A percentile compares a stretch with the other conserved stretches of the same genome.
Evolutionary conservation across 345 rosid species (phyloP).

Genomic region (Heritiera littoralis): DNA sequence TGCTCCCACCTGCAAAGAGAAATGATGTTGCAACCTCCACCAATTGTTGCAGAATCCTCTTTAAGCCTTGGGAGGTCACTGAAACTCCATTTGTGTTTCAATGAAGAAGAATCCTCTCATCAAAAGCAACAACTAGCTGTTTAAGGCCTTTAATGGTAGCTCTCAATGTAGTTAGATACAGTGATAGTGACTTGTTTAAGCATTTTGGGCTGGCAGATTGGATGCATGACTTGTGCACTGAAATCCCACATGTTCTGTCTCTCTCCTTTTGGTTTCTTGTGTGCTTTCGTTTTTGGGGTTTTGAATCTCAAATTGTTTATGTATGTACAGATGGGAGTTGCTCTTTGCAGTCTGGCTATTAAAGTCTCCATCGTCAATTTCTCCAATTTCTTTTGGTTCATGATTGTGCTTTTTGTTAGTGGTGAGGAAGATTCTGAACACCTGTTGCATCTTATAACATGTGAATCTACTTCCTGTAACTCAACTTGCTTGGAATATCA

Average conservation of each 20-base stretch:
- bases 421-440: neutral
- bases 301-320: constrained; percentile 22
- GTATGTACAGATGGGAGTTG: constrained; percentile 33
- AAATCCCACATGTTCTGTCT: neutral
- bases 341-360: constrained; percentile 14
- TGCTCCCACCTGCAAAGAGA: constrained; percentile 62
- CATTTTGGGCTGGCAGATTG: constrained; percentile 18
- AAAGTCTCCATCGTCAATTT: neutral
- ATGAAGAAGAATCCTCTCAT: constrained; percentile 71
- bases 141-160: constrained; percentile 4
- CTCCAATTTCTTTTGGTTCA: neutral
- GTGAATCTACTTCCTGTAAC: neutral
- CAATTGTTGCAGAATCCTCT: constrained; percentile 29
- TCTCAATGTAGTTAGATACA: constrained; percentile 34
- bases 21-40: constrained; percentile 54
- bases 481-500: neutral
- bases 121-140: constrained; percentile 70
- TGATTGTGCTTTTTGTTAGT: neutral
- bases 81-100: constrained; percentile 48
- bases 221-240: constrained; percentile 21
- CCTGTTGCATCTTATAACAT: neutral
- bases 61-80: constrained; percentile 31
- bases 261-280: neutral
- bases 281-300: constrained; percentile 25
- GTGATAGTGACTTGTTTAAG: constrained; percentile 22